Evolutionary conservation across 805 yeast genomes (phyloP), one percentile per base, ranked within the genome.

Genomic region (Wickerhamomyces alni): DNA sequence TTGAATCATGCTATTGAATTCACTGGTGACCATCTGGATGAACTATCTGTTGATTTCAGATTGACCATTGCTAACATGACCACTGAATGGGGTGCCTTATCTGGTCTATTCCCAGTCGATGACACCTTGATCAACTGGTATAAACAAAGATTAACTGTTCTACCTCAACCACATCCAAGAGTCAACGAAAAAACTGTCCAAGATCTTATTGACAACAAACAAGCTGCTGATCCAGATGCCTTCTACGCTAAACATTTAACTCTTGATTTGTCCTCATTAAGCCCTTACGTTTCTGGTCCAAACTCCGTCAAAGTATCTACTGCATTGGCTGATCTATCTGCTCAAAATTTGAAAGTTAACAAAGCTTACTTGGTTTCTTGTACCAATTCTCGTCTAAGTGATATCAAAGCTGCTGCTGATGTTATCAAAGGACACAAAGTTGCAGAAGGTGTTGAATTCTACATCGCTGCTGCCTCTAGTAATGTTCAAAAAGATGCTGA

Each of bases 361-460:
- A 93, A 93, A 67, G 99, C 99, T 1, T 93, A 93, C 65, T 70
- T 93, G 38, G 99, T 93, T n/a, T 87, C 96, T 5, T 93, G 99
- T 67, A 93, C 99, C 9, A 93, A 93, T 66, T 87, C 97, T 5
- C 78, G 99, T 53, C 70, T 93, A 43, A 77, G 91, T 41, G 99
- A 93, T 61, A 82, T 93, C 53, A 77, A 82, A 64, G 91, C 96
- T 15, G 99, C 99, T 29, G 99, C 99, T 22, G 80, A 79, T 39
- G 82, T 93, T 17, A 77, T 94, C 40, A 52, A 59, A 31, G 91
- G 93, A 46, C 81, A 75, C 51, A 84, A 87, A 63, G 77, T 93
- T 33, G 94, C 95, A 13, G 78, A 77, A 11, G 87, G 87, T 36
- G 99, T 93, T 32, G 91, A 93, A 63, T 93, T 93, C 62, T 93